Base-by-base conservation (phyloP, 805 yeast genomes). In the Metschnikowia santaceciliae region DNA sequence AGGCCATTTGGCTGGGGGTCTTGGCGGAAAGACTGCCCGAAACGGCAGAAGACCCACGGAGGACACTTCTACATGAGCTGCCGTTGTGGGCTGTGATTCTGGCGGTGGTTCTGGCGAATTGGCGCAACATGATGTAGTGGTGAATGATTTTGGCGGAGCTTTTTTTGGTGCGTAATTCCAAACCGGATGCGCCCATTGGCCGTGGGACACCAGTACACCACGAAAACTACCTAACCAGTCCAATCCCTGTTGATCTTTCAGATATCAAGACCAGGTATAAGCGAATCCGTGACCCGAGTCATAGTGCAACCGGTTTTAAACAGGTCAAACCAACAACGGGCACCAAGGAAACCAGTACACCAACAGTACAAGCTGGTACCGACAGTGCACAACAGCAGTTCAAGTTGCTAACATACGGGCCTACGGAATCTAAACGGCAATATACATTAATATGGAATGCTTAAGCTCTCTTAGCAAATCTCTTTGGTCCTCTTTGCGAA, bases 381-480 rank as follows among this genome's bases (percentile, higher is more conserved):
- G 23, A 22, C 23, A 22, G 23, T 22, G 8, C 30, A 26, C 30
- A 26, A 26, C 11, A 10, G 30, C 7, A 22, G 6, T 22, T 26
- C 4, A 26, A 10, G 10, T 1, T 8, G 30, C 8, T 37, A 14
- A 6, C 8, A 23, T 6, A 13, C n/a, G 26, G n/a, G 6, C 14
- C 32, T 22, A 38, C 41, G 17, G 41, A 14, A 20, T 32, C 36
- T 48, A 38, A 43, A 45, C 57, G 60, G 54, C 59, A 53, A 56
- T 54, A 54, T 58, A 58, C 61, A 56, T 58, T 58, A 56, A 52
- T 54, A 50, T 53, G 51, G 51, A 51, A 54, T 50, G 59, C 67
- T 74, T 86, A 86, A 80, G 78, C 80, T 87, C 95, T 87, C 83
- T 86, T 88, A 78, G 90, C 86, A 86, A 79, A 88, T 82, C 96